Evolutionary conservation across 345 rosid genomes (phyloP).

Genomic region (Eucalyptus polyanthemos): DNA sequence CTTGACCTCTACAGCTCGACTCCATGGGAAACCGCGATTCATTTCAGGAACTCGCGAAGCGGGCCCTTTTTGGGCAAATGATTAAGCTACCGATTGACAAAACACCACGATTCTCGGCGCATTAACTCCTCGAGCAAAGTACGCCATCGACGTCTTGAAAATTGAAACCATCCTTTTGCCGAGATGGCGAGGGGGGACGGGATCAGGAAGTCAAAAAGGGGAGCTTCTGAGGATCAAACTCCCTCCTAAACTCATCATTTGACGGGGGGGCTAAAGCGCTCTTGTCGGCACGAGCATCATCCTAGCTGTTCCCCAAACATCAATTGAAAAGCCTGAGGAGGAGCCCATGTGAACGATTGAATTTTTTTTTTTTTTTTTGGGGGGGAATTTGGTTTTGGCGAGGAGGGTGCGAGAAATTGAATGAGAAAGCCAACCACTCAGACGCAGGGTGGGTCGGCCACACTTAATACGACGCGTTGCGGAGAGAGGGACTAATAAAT

Average conservation of each 20-base stretch:
- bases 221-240: neutral
- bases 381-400: neutral
- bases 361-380: too few relatives aligned
- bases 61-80: neutral
- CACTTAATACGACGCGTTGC: neutral
- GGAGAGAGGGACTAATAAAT: neutral
- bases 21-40: neutral
- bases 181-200: fast-evolving
- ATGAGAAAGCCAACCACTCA: neutral
- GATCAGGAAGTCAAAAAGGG: neutral
- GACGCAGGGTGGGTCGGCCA: neutral
- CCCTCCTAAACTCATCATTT: neutral
- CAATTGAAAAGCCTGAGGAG: neutral
- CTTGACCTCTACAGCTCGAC: neutral
- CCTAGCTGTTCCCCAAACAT: neutral
- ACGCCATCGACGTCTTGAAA: neutral
- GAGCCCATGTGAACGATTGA: neutral
- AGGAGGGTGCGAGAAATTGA: neutral
- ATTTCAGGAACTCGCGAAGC: neutral
- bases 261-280: neutral
- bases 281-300: neutral
- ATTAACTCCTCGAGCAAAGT: neutral
- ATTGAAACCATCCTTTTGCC: neutral
- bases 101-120: neutral
- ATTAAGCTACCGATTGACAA: neutral